A percentile compares a stretch with the other conserved stretches of the same genome.
Evolutionary conservation across 371 early-diverging fungal genomes (phyloP).

Genomic region (Apophysomyces ossiformis): DNA sequence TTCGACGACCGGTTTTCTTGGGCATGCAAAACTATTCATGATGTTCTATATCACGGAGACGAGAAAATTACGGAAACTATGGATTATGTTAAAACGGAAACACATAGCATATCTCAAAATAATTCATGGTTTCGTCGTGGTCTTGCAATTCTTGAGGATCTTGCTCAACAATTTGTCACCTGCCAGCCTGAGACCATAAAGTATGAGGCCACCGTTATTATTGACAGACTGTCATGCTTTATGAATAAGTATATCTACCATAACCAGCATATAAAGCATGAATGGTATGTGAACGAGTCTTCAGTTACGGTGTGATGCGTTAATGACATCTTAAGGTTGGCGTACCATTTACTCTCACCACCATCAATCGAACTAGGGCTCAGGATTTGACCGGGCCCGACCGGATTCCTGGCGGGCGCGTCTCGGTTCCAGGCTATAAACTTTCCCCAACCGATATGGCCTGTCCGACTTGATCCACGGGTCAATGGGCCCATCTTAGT

Average conservation of each 20-base stretch:
- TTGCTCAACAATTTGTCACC: neutral
- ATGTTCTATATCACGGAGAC: constrained; percentile 1
- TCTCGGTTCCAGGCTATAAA: too few relatives aligned
- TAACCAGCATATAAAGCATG: neutral
- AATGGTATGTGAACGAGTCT: constrained; percentile 3
- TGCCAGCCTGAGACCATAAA: neutral
- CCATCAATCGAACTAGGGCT: too few relatives aligned
- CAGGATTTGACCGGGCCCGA: too few relatives aligned
- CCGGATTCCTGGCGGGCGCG: too few relatives aligned
- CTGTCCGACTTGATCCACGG: too few relatives aligned
- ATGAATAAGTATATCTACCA: constrained; percentile 5
- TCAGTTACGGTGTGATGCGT: neutral
- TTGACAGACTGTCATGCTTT: constrained; percentile 2
- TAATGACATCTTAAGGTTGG: neutral
- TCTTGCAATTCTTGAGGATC: too few relatives aligned
- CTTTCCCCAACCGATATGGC: too few relatives aligned
- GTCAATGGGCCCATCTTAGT: too few relatives aligned
- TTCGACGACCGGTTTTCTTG: constrained; percentile 5
- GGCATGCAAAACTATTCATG: constrained; percentile 3
- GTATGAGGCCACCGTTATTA: neutral
- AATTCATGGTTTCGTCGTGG: too few relatives aligned
- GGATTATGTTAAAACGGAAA: constrained; percentile 4
- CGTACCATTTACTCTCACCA: constrained; percentile 3
- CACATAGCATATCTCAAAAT: neutral
- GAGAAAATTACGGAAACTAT: constrained; percentile 4